Base-by-base conservation (phyloP, 192 early-diverging fungal genomes). In the Oehlia diaphana region DNA sequence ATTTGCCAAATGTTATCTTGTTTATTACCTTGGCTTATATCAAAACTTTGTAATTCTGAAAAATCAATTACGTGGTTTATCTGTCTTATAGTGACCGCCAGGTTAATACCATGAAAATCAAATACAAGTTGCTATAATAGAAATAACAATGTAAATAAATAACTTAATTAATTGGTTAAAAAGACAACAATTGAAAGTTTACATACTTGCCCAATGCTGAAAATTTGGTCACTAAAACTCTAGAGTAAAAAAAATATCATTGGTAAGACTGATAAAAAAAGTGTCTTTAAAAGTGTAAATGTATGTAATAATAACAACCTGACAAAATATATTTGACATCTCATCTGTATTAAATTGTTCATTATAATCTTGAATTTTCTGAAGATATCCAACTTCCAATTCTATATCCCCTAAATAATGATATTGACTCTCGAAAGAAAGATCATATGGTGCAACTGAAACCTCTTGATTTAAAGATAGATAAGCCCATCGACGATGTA, bases 221-320 rank as follows among this genome's bases (percentile, higher is more conserved):
- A 93, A 16, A 97, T 91, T 89, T 97, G 95, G 68, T 92, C 91
- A 62, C 92, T 87, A 80, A 95, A 97, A 49, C 81, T 78, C 89
- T 91, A 80, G 19, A 23, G 37, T 13, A 39, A 39, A 33, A 21
- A 13, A 23, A 76, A 33, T 9, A 47, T 21, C 12, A 26, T 31
- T 9, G 31, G 28, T 49, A 19, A 58, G 63, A 65, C 13, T 65
- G 10, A 28, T 65, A 23, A 65, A 9, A 63, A 63, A 10, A 4
- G n/a, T 63, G n/a, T 19, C 8, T 67, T 9, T 61, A 77, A 42
- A 31, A 63, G 13, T 2, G 9, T 39, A 39, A 44, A 19, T 49
- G 14, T 49, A 19, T 49, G 14, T 49, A 35, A 14, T 68, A 42
- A 50, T 49, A n/a, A 64, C 31, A 26, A 91, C 88, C 35, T 81